Base-by-base conservation (phyloP, 164 flowering plant species). In the Protea cynaroides region DNA sequence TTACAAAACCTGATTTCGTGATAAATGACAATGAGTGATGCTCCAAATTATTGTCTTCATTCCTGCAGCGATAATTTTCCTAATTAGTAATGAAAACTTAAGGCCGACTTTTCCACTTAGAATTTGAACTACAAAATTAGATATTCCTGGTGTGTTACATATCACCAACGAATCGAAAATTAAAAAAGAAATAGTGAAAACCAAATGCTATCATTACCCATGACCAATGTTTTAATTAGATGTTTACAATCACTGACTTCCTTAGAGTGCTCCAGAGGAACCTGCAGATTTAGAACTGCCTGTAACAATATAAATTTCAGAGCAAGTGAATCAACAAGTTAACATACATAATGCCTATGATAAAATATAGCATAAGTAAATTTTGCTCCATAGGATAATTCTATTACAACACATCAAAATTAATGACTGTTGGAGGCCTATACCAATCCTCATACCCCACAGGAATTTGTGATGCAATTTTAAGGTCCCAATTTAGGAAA, bases 11-110 rank as follows among this genome's bases (percentile, higher is more conserved):
- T 90, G 97, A 18, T 86, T 71, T 54, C 96, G 87, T 18, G 98
- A 96, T 68, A 81, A 53, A 85, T 88, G 88, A 23, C 88, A 88
- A 85, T 95, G 89, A 9, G 98, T 90, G 64, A 95, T 92, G 70
- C 97, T 95, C 99, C 99, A 95, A 29, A 92, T 83, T 52, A 95
- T 87, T 44, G 99, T 92, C 76, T 95, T 92, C 99, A 95, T 95
- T 76, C 99, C 99, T 95, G 79, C 67, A 78, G 61, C 14, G 57
- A 51, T 34, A 19, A 19, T 51, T 29, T 29, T 0, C 11, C 18
- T 34, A 51, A 7, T 18, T 14, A 51, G 65, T 25, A 7, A 15
- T 24, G 17, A 29, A 24, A 9, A 13, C 23, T 14, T 3, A 12
- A 19, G 3, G 12, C 25, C n/a, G 10, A 58, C 25, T 29, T 29